Conservation (phyloP, 1,284 basidiomycete species). For the Irpex sp. region DNA sequence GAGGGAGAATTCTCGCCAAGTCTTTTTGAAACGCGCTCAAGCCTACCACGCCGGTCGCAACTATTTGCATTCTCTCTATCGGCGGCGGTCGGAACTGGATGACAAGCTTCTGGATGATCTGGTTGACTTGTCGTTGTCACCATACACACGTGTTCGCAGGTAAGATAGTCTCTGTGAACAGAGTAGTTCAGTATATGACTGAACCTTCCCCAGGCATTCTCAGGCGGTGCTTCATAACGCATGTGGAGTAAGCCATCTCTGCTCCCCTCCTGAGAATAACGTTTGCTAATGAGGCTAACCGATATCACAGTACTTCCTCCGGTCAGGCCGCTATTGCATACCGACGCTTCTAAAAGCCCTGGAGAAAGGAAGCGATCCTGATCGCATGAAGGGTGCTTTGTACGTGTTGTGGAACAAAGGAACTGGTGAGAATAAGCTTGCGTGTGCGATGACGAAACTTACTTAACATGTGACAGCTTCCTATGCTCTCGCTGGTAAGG, state of each 20-base stretch:
- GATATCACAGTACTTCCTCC: constrained; percentile 65
- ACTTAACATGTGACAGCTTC: constrained; percentile 37
- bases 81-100: constrained; percentile 77
- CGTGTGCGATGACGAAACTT: background rate
- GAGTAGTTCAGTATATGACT: background rate
- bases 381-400: constrained; percentile 93
- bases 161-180: constrained; percentile 25
- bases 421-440: constrained; percentile 40
- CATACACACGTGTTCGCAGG: constrained; percentile 79
- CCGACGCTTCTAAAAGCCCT: constrained; percentile 74
- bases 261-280: background rate
- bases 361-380: constrained; percentile 78
- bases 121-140: constrained; percentile 82
- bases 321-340: constrained; percentile 74
- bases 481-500: constrained; percentile 60
- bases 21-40: constrained; percentile 80
- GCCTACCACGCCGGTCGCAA: constrained; percentile 69
- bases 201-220: constrained; percentile 49
- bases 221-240: constrained; percentile 71
- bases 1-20: constrained; percentile 69
- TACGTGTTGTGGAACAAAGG: constrained; percentile 84
- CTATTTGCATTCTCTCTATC: constrained; percentile 80
- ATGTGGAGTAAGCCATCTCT: constrained; percentile 49
- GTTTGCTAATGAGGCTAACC: constrained; percentile 8
- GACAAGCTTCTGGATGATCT: constrained; percentile 78